Evolutionary conservation across 495 filamentous ascomycete species (phyloP), one percentile per base, ranked within the genome.

Genomic region (Penicillium coprophilum): DNA sequence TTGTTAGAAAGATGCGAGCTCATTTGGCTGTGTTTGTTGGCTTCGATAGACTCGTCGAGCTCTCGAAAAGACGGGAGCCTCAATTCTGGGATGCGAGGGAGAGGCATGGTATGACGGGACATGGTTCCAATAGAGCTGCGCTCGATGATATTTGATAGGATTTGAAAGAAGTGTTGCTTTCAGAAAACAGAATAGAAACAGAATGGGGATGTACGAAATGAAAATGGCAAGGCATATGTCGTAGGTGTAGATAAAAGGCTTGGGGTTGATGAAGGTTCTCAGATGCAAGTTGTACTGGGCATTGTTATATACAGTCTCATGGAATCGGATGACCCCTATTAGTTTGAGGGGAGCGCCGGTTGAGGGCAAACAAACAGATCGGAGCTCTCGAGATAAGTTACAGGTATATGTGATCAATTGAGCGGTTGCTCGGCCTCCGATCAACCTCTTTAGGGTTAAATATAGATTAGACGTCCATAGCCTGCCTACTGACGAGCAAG

Each of bases 261-360:
- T 41, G 50, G 27, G 36, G 50, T 52, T 43, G 50, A 52, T 40
- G 50, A 52, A 31, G 17, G 23, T 27, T 39, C 36, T 52, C 50
- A 52, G 50, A 52, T 52, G 50, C 9, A 52, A 52, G 50, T 43
- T 52, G 50, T 9, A 13, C 15, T 15, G 11, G 15, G 38, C 34
- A 23, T 51, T 51, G 23, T 52, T 52, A 41, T 43, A 52, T 43
- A 51, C 20, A 20, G 28, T 31, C 27, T 15, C 15, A 41, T 28
- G 50, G 28, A n/a, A 52, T 52, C 50, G 17, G 50, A 52, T n/a
- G 24, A 10, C 27, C 9, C 20, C 32, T 39, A 7, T 21, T 15
- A 20, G 17, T 31, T 41, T 43, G 20, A 27, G 34, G 46, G n/a
- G 20, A 10, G 20, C 21, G 30, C 46, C 46, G 46, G 4, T 20